Base-by-base conservation (phyloP, 345 rosid species). In the Gossypium herbaceum region DNA sequence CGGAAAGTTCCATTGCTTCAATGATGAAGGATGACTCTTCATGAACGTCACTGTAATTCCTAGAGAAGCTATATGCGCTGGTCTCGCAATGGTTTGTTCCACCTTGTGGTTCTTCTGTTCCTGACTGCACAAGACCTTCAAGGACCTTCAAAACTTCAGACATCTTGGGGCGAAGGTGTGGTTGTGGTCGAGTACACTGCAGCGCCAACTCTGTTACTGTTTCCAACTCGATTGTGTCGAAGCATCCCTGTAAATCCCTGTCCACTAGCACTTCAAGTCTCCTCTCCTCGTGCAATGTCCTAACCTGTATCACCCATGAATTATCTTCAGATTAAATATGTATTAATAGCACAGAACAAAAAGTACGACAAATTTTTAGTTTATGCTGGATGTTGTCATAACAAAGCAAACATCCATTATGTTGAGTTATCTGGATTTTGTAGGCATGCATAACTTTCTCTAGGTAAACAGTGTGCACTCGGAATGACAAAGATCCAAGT, bases 1-100 rank as follows among this genome's bases (percentile, higher is more conserved):
- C 97, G 1, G 98, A 95, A 43, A 95, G 99, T 80, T 95, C 99
- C 76, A 95, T 91, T 12, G 99, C 92, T 89, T 95, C 97, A 3
- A 93, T 82, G 80, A 93, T 90, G 84, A 91, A 89, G 7, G 99
- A 95, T 76, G 93, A 85, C 20, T 85, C 92, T 59, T 91, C 96
- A 41, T 76, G 92, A 68, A 82, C 69, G 68, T 86, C 87, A 20
- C 90, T 91, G 50, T 78, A 81, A 58, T 79, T 82, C 81, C 92
- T 80, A 7, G 90, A 85, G 79, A 87, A 90, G 79, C 87, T 86
- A 70, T 76, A 83, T 55, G 72, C 82, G 75, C 87, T 85, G 54
- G 81, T 79, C 78, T 88, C 94, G 20, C 77, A 60, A 24, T 77
- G 54, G 76, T 71, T 79, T 44, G 83, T 69, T 67, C 79, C 85